These are phyloP conservation scores for Malus hybrid DNA, from an alignment of 331 rosid genomes.

Conservation along the genomic window DNA sequence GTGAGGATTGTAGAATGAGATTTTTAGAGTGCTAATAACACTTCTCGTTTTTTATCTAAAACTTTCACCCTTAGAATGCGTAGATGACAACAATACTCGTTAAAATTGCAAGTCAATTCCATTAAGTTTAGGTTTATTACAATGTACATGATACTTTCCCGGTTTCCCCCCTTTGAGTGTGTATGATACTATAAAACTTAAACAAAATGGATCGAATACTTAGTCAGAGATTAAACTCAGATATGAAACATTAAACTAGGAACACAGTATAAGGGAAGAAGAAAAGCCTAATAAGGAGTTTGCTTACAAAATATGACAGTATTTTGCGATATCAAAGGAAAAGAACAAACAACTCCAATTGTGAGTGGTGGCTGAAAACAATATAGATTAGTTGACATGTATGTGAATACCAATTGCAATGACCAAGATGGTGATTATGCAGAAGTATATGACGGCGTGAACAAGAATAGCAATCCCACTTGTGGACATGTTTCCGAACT, in stretches of 20 bases:
- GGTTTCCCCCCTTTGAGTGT: neutral
- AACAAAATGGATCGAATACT: neutral
- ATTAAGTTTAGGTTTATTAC: neutral
- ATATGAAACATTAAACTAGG: neutral
- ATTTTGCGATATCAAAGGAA: neutral
- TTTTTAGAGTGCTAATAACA: no score
- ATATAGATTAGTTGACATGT: constrained; percentile 35
- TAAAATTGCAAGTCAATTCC: neutral
- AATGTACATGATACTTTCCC: neutral
- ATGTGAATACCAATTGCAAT: constrained; percentile 90
- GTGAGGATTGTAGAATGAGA: no score
- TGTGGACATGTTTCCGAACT: constrained; percentile 95
- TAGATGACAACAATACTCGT: neutral
- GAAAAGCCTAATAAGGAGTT: neutral
- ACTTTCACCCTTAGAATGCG: neutral
- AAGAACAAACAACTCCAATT: neutral
- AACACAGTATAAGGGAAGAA: neutral
- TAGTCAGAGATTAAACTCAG: neutral
- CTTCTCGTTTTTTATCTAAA: neutral
- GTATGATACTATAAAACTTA: neutral
- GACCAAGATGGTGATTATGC: constrained; percentile 69
- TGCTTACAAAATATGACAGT: neutral
- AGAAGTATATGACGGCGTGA: constrained; percentile 80
- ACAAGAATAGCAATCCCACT: constrained; percentile 92
- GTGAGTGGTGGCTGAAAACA: neutral